Base-by-base conservation (phyloP, 129 eudicot genomes). In the Artemisia argyi region DNA sequence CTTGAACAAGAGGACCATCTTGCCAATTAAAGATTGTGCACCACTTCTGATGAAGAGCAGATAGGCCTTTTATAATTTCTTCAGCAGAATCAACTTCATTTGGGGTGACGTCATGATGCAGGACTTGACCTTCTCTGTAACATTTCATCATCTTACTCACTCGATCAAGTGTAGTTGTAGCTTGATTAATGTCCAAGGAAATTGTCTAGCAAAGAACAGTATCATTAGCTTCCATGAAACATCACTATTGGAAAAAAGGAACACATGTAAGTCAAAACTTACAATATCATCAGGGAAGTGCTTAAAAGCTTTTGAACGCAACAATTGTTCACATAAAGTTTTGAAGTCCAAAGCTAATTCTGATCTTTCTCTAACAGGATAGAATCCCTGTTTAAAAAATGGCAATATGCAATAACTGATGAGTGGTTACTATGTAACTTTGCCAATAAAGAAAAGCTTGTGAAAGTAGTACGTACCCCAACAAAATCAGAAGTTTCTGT, bases 401-500 rank as follows among this genome's bases (percentile, higher is more conserved):
- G 13, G 17, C 5, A 59, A 30, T 13, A 46, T 5, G 39, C 56
- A 70, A 73, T 35, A 74, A 35, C 39, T 61, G 50, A 59, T 7
- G 46, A 39, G 46, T 39, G 46, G 46, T 7, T 39, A 39, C 11
- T 39, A 35, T 35, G 42, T 18, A 49, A 61, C 65, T 46, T 35
- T 48, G 60, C 22, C 26, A 80, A 47, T 24, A 66, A 63, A 26
- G 55, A 53, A 62, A 5, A 22, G 26, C 57, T 32, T 18, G 61
- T 61, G 18, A 53, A 1, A 28, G 49, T 51, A 50, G 71, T 24
- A 84, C 99, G 12, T 58, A 94, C 99, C 96, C 99, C 99, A 48
- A 95, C 78, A 84, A 95, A 95, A 88, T 95, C 99, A 39, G 99
- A 95, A 66, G 97, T 95, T 80, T 95, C 99, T 14, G 99, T 90